Conservation (phyloP, 2,329 filamentous ascomycete species). For the Byssochlamys sp. region DNA sequence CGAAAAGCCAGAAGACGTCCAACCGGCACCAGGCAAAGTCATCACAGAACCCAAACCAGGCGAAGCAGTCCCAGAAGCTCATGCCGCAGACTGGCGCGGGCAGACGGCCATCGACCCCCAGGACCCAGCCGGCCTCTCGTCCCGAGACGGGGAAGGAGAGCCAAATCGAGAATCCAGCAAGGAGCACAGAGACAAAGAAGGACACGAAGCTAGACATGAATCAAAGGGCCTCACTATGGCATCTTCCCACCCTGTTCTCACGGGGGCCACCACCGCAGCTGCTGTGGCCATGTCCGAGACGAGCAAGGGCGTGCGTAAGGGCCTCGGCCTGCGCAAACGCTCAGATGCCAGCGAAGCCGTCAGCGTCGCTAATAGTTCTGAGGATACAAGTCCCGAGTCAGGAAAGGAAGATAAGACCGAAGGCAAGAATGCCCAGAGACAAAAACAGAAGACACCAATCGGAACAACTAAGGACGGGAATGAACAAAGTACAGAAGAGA, state of each 20-base stretch:
- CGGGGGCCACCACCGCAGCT: conserved; percentile 4
- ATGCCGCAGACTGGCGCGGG: conserved; percentile 67
- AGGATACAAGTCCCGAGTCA: conserved; percentile 14
- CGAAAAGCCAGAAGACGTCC: conserved; percentile 15
- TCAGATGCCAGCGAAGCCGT: conserved; percentile 57
- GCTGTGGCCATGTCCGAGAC: neutral
- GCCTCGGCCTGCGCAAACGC: conserved; percentile 58
- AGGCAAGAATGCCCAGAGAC: conserved; percentile 11
- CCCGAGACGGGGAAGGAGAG: conserved; percentile 4
- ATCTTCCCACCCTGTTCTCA: conserved; percentile 4
- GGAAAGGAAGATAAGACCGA: conserved; percentile 15
- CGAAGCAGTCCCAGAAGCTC: conserved; percentile 60
- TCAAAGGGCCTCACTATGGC: conserved; percentile 9
- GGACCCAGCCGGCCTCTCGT: conserved; percentile 2
- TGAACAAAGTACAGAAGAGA: neutral
- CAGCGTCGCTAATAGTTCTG: conserved; percentile 63
- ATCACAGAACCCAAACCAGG: conserved; percentile 58
- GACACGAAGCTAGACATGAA: conserved; percentile 10
- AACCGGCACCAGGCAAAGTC: conserved; percentile 28
- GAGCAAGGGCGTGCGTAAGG: conserved; percentile 40
- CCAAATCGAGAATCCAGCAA: neutral
- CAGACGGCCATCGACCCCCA: conserved; percentile 19
- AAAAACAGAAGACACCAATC: conserved; percentile 11
- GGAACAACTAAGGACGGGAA: conserved; percentile 25
- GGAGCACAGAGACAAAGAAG: neutral